These are phyloP conservation scores for Elaeagnus macrophylla DNA, from an alignment of 306 rosid genomes.

Conservation along the genomic window DNA sequence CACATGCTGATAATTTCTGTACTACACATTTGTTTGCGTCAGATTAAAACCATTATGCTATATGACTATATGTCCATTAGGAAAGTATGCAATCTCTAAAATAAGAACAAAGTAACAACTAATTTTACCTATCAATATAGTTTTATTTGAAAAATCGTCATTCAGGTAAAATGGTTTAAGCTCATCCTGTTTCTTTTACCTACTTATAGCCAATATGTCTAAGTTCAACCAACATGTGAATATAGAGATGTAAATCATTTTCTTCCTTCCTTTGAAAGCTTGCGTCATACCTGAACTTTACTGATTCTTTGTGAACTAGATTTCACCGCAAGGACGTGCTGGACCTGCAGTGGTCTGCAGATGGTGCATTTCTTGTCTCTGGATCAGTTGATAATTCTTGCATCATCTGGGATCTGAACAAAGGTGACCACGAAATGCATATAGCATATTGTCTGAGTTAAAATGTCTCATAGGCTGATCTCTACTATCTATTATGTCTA, in stretches of 20 bases:
- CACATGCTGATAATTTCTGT: no score
- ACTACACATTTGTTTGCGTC: neutral
- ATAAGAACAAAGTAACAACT: neutral
- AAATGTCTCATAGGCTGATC: conserved; percentile 9
- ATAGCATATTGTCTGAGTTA: conserved; percentile 9
- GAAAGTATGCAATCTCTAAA: neutral
- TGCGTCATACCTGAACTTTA: conserved; percentile 4
- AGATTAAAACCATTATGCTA: neutral
- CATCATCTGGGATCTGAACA: conserved; percentile 88
- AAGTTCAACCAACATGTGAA: neutral
- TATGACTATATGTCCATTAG: neutral
- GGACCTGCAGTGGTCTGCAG: conserved; percentile 82
- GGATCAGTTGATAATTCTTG: conserved; percentile 95
- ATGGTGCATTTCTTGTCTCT: conserved; percentile 58
- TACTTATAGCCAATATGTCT: neutral
- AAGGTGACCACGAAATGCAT: conserved; percentile 38
- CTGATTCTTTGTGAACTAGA: conserved; percentile 34
- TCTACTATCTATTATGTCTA: conserved; percentile 16
- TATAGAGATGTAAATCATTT: neutral
- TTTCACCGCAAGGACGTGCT: conserved; percentile 87
- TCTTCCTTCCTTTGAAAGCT: neutral
- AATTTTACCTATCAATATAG: neutral
- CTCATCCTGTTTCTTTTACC: neutral
- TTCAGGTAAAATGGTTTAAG: neutral
- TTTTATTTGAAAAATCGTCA: neutral